A percentile compares a stretch with the other conserved stretches of the same genome.
These are phyloP conservation scores for Globisporangium solare DNA, from an alignment of 352 stramenopile species.

Conservation along the genomic window DNA sequence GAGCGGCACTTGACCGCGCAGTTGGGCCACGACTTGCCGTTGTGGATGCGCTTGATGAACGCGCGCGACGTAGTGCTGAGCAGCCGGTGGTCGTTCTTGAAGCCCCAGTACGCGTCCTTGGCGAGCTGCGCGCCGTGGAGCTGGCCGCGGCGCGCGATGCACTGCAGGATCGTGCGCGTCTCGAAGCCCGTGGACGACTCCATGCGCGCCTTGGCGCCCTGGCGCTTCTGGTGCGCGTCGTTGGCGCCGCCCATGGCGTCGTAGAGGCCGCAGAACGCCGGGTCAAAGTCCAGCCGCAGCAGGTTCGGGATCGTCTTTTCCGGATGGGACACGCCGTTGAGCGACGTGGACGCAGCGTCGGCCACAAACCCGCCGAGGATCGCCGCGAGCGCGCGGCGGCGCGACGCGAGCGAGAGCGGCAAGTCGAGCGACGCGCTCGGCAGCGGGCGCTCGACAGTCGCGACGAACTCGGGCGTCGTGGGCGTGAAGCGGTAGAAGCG, in stretches of 20 bases:
- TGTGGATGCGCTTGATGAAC: constrained; percentile 76
- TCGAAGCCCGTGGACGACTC: constrained; percentile 80
- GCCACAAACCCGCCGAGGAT: constrained; percentile 75
- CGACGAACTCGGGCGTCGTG: constrained; percentile 71
- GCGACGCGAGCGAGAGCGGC: constrained; percentile 50
- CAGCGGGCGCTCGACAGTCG: constrained; percentile 27
- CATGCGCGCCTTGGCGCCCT: constrained; percentile 27
- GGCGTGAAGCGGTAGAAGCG: constrained; percentile 76
- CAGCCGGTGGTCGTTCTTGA: constrained; percentile 74
- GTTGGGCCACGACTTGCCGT: constrained; percentile 62
- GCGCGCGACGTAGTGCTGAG: constrained; percentile 61
- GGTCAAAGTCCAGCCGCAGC: constrained; percentile 66
- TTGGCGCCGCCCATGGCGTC: constrained; percentile 38
- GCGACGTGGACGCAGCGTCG: constrained; percentile 67
- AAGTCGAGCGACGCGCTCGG: constrained; percentile 57
- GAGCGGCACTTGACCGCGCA: constrained; percentile 76
- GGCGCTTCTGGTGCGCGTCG: constrained; percentile 21
- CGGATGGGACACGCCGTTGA: constrained; percentile 72
- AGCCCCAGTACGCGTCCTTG: constrained; percentile 80
- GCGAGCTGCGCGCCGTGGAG: constrained; percentile 67
- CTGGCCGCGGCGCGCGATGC: constrained; percentile 59
- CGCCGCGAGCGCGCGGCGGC: constrained; percentile 56
- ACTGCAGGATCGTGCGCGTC: constrained; percentile 68
- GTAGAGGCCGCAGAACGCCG: constrained; percentile 67
- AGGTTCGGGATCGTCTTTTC: constrained; percentile 80